Base-by-base conservation (phyloP, 495 filamentous ascomycete genomes). In the Penicillium nucicola region DNA sequence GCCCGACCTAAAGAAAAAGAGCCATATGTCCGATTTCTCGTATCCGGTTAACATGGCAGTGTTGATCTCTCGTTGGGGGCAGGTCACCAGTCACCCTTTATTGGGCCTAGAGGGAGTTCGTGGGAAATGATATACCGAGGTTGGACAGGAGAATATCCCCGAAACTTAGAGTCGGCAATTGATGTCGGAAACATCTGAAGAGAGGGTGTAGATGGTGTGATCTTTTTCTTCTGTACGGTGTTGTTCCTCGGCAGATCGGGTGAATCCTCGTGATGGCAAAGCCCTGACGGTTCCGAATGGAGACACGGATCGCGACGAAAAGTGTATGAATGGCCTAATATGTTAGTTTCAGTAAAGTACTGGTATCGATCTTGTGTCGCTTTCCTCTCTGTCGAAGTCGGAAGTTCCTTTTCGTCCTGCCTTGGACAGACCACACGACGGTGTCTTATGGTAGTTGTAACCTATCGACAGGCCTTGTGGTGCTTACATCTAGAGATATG, bases 191-290 rank as follows among this genome's bases (percentile, higher is more conserved):
- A 28, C 25, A 28, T 28, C 4, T 28, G 32, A 2, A 28, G 18
- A n/a, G 34, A 28, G 17, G 38, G 19, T 38, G 25, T 5, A 12
- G 17, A 11, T 40, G 15, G n/a, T 40, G 15, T 44, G 31, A 34
- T n/a, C 31, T 28, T 23, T 28, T 1, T 8, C 10, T 28, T 28
- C 50, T 44, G 15, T 31, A 15, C 38, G 36, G 12, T 32, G 32
- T 34, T 51, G 50, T 62, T 47, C 57, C 57, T 56, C 54, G 57
- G 57, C 54, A 58, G 53, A 28, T 49, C 43, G 52, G 45, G 34
- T 45, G 34, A 4, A 53, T 38, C 50, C 54, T 51, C 45, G 57
- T 57, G 60, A 34, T 45, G 41, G 33, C 36, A 15, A 45, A 48
- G n/a, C 37, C 31, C 34, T 31, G 32, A 52, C 35, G 13, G 12